Conservation (phyloP, 148 eudicot genomes). For the Fallopia convolvulus region DNA sequence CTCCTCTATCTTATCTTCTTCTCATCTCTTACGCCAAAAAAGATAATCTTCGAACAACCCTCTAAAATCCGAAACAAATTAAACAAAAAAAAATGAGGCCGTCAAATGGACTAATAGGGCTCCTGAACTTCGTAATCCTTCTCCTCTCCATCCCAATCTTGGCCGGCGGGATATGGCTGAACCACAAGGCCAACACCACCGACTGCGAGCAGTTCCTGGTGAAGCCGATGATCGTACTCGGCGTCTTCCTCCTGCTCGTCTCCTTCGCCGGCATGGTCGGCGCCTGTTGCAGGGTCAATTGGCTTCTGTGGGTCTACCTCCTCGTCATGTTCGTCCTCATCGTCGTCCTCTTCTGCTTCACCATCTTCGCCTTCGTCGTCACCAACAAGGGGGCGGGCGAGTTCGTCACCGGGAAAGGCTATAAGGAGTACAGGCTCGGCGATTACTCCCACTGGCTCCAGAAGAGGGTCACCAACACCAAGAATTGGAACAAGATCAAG, state of each 20-base stretch:
- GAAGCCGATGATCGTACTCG: conserved; percentile 52
- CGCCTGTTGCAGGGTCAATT: conserved; percentile 67
- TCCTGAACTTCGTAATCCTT: conserved; percentile 63
- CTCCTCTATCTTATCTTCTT: neutral
- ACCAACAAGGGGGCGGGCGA: conserved; percentile 85
- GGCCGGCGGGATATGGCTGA: conserved; percentile 68
- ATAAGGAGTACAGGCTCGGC: conserved; percentile 73
- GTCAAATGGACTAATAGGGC: conserved; percentile 49
- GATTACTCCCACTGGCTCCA: conserved; percentile 90
- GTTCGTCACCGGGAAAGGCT: conserved; percentile 39
- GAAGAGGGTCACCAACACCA: conserved; percentile 50
- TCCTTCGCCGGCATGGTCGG: conserved; percentile 75
- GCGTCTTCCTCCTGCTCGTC: conserved; percentile 56
- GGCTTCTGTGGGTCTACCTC: conserved; percentile 78
- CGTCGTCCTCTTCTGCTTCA: conserved; percentile 48
- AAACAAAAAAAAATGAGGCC: conserved; percentile 19
- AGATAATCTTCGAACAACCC: too few species aligned
- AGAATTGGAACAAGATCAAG: conserved; percentile 62
- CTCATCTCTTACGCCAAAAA: neutral
- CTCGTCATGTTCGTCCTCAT: conserved; percentile 76
- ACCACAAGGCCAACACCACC: conserved; percentile 36
- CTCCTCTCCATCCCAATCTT: conserved; percentile 73
- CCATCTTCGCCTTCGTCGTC: conserved; percentile 77
- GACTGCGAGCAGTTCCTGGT: conserved; percentile 70
- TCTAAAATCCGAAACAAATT: neutral